A percentile compares a stretch with the other conserved stretches of the same genome.
Evolutionary conservation across 805 yeast genomes (phyloP).

Genomic region (Saccharomyces cerevisiae): DNA sequence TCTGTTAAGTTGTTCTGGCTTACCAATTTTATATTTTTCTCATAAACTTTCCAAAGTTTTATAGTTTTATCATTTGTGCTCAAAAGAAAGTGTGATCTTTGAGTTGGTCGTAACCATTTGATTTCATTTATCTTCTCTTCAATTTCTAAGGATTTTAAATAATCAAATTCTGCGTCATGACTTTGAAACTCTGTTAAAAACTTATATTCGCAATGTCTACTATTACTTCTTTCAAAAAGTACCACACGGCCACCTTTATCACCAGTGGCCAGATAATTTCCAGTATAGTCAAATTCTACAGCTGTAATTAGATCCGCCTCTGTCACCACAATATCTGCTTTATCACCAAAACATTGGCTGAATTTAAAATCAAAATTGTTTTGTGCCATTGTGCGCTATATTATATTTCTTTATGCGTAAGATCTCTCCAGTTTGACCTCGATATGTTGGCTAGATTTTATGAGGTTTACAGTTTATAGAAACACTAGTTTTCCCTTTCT

Average conservation of each 20-base stretch:
- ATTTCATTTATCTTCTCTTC: slow-evolving; percentile 97
- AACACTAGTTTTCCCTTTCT: background rate
- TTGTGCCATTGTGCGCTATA: slow-evolving; percentile 19
- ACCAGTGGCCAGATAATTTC: slow-evolving; percentile 94
- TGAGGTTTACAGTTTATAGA: background rate
- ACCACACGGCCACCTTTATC: slow-evolving; percentile 98
- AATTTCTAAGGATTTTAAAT: slow-evolving; percentile 88
- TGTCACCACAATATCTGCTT: slow-evolving; percentile 92
- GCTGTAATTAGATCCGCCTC: slow-evolving; percentile 97
- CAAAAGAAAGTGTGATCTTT: slow-evolving; percentile 81
- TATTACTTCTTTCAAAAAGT: slow-evolving; percentile 79
- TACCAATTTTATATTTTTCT: slow-evolving; percentile 84
- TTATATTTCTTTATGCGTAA: background rate
- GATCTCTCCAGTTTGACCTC: background rate
- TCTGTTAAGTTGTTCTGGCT: slow-evolving; percentile 79
- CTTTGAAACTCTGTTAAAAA: slow-evolving; percentile 95
- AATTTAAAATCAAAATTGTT: slow-evolving; percentile 49
- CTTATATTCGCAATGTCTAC: slow-evolving; percentile 79
- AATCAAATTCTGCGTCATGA: slow-evolving; percentile 98
- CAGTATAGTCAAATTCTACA: slow-evolving; percentile 91
- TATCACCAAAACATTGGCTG: slow-evolving; percentile 97
- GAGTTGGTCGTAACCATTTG: slow-evolving; percentile 86
- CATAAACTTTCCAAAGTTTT: slow-evolving; percentile 93
- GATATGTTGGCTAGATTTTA: background rate
- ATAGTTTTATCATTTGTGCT: slow-evolving; percentile 97